These are phyloP conservation scores for Penicillium soppii DNA, from an alignment of 495 filamentous ascomycete genomes.

Conservation along the genomic window DNA sequence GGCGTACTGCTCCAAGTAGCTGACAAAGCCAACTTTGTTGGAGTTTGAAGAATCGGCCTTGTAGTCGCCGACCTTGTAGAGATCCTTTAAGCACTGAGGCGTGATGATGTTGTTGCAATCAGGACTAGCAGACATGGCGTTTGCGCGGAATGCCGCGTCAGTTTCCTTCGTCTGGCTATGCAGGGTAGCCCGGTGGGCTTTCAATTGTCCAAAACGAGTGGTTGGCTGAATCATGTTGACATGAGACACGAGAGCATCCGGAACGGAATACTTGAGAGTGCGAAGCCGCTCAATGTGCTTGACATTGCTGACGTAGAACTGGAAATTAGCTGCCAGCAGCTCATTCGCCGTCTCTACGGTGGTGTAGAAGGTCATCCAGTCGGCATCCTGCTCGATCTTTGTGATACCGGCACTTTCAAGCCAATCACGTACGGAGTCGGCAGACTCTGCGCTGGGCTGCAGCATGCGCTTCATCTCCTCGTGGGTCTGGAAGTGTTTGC, in stretches of 20 bases:
- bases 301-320: slow-evolving; percentile 47
- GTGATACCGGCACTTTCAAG: slow-evolving; percentile 46
- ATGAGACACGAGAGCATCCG: slow-evolving; percentile 44
- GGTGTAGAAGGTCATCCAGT: slow-evolving; percentile 60
- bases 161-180: slow-evolving; percentile 25
- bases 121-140: slow-evolving; percentile 16
- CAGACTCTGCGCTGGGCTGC: slow-evolving; percentile 44
- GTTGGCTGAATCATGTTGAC: slow-evolving; percentile 57
- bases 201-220: slow-evolving; percentile 53
- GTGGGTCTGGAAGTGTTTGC: slow-evolving; percentile 56
- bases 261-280: slow-evolving; percentile 61
- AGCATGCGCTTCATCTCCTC: slow-evolving; percentile 54
- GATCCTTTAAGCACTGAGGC: slow-evolving; percentile 56
- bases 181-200: slow-evolving; percentile 33
- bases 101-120: slow-evolving; percentile 51
- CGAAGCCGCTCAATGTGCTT: slow-evolving; percentile 48
- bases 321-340: slow-evolving; percentile 57
- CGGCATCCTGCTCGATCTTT: slow-evolving; percentile 52
- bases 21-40: slow-evolving; percentile 60
- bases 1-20: slow-evolving; percentile 67
- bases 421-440: slow-evolving; percentile 47
- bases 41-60: slow-evolving; percentile 32
- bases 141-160: slow-evolving; percentile 20
- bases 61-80: slow-evolving; percentile 62
- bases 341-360: slow-evolving; percentile 53